Conservation (phyloP, 2,329 filamentous ascomycete species). For the Neofusicoccum kwambonambiense region DNA sequence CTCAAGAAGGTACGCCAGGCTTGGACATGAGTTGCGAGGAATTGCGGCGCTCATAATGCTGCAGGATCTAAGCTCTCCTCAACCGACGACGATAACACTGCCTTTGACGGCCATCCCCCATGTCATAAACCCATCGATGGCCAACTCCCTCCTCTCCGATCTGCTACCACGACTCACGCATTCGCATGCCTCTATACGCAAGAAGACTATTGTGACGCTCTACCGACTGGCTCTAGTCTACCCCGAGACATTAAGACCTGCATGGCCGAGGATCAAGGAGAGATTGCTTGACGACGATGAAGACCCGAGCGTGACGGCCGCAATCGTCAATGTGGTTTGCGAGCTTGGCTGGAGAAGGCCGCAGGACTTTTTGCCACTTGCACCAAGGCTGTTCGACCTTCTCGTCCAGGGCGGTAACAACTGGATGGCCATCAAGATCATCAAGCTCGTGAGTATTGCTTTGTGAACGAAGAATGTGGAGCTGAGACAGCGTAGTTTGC, state of each 20-base stretch:
- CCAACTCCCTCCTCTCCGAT: conserved; percentile 84
- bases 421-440: conserved; percentile 99
- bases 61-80: conserved; percentile 70
- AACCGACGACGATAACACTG: conserved; percentile 75
- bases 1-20: conserved; percentile 74
- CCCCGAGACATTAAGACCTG: conserved; percentile 84
- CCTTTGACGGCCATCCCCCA: conserved; percentile 90
- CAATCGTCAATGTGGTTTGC: conserved; percentile 95
- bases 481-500: conserved; percentile 67
- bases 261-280: conserved; percentile 98
- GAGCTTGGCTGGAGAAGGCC: conserved; percentile 93
- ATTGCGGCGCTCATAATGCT: not conserved
- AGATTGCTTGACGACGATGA: conserved; percentile 85
- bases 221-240: conserved; percentile 95
- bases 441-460: conserved; percentile 73
- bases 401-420: conserved; percentile 92
- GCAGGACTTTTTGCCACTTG: conserved; percentile 88
- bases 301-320: conserved; percentile 89
- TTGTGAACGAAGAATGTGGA: not conserved
- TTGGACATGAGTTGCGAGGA: not conserved
- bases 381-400: conserved; percentile 87
- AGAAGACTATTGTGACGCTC: conserved; percentile 93
- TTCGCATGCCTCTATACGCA: conserved; percentile 79
- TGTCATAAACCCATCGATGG: conserved; percentile 87
- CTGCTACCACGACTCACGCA: conserved; percentile 83